phyloP scores from a whole-genome alignment of 441 rosid species.

The Macaranga tanarius region DNA sequence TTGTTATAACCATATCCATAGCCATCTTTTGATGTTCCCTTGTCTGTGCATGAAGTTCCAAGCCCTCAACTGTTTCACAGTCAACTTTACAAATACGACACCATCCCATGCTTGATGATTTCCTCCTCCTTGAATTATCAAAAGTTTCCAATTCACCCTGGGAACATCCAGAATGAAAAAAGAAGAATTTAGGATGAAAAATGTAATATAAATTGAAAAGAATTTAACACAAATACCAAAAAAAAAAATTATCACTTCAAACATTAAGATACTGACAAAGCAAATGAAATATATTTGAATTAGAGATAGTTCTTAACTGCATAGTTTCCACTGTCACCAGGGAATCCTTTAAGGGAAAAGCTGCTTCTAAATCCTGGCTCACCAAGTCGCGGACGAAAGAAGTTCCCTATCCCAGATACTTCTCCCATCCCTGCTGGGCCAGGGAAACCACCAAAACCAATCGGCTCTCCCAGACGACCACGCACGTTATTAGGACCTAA shows the following conservation, averaged over 20 bases:
- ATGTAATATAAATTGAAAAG: neutral
- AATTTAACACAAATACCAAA: neutral
- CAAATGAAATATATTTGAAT: constrained; percentile 4
- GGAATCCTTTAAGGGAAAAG: constrained; percentile 45
- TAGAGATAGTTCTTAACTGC: constrained; percentile 38
- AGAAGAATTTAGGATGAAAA: constrained; percentile 4
- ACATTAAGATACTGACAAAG: neutral
- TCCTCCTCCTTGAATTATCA: constrained; percentile 58
- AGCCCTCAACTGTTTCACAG: constrained; percentile 73
- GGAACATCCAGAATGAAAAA: constrained; percentile 15
- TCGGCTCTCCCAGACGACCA: constrained; percentile 41
- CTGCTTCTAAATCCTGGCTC: constrained; percentile 67
- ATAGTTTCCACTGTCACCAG: constrained; percentile 45
- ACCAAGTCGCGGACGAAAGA: constrained; percentile 43
- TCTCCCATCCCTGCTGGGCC: constrained; percentile 47
- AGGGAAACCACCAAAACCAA: constrained; percentile 47
- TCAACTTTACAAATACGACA: constrained; percentile 82
- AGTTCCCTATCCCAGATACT: constrained; percentile 36
- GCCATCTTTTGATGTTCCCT: constrained; percentile 77
- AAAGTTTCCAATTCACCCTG: constrained; percentile 54
- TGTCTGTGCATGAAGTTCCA: constrained; percentile 70
- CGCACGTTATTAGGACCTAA: constrained; percentile 46
- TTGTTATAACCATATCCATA: constrained; percentile 60
- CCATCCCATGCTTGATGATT: constrained; percentile 64
- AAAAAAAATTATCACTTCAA: constrained; percentile 3